Conservation (phyloP, 2,329 filamentous ascomycete genomes). For the Colletotrichum agaves region DNA sequence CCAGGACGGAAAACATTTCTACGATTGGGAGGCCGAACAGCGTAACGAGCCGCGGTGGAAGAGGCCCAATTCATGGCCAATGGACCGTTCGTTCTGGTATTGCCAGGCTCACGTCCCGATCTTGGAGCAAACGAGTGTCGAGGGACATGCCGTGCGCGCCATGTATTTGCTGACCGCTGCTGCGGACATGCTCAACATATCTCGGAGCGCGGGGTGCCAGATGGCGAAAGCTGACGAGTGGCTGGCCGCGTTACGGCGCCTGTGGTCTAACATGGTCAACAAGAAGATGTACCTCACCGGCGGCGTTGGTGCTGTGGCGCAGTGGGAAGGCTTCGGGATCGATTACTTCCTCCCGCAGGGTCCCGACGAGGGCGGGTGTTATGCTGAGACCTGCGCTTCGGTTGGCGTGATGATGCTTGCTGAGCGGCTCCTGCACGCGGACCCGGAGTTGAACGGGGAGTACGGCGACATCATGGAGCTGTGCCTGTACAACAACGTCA, state of each 20-base stretch:
- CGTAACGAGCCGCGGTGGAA: constrained; percentile 49
- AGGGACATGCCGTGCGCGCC: constrained; percentile 69
- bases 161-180: constrained; percentile 70
- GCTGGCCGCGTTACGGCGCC: constrained; percentile 52
- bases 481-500: constrained; percentile 68
- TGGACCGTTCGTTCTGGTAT: constrained; percentile 57
- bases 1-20: constrained; percentile 62
- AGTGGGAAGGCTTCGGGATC: constrained; percentile 70
- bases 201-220: constrained; percentile 38
- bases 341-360: constrained; percentile 69
- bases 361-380: constrained; percentile 70
- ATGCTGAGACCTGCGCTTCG: constrained; percentile 69
- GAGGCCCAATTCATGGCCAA: constrained; percentile 59
- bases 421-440: constrained; percentile 63
- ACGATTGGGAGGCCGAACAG: constrained; percentile 59
- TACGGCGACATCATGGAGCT: constrained; percentile 71
- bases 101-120: constrained; percentile 68
- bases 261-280: constrained; percentile 71
- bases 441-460: constrained; percentile 56
- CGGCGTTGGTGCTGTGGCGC: constrained; percentile 66
- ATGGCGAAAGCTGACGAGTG: constrained; percentile 43
- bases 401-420: constrained; percentile 71
- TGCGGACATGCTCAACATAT: constrained; percentile 62
- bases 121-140: constrained; percentile 61
- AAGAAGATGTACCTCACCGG: constrained; percentile 73